Conservation (phyloP, 2,329 filamentous ascomycete genomes). For the Sarocladium brachiariae region DNA sequence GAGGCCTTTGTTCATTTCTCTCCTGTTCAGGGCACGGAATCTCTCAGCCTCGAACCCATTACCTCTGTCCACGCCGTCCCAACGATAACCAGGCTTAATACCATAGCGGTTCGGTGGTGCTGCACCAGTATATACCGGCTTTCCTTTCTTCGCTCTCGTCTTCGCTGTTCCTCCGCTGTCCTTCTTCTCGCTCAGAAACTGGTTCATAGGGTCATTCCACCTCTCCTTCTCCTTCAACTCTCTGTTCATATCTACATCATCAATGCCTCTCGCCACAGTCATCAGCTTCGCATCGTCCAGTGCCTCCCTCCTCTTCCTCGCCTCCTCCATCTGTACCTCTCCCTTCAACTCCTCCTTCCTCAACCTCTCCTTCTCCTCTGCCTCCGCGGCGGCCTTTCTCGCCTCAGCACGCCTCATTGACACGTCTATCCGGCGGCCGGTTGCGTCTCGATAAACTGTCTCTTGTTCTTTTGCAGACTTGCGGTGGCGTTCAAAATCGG, state of each 20-base stretch:
- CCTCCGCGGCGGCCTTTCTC: slow-evolving; percentile 55
- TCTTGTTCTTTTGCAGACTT: slow-evolving; percentile 54
- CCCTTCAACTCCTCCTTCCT: slow-evolving; percentile 69
- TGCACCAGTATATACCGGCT: slow-evolving; percentile 68
- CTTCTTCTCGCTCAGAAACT: slow-evolving; percentile 58
- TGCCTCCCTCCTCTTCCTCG: slow-evolving; percentile 55
- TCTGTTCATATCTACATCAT: slow-evolving; percentile 80
- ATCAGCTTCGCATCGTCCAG: slow-evolving; percentile 78
- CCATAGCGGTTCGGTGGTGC: slow-evolving; percentile 89
- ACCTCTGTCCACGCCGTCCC: slow-evolving; percentile 92
- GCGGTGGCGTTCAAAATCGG: slow-evolving; percentile 37
- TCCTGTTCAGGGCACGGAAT: slow-evolving; percentile 79
- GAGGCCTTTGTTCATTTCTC: slow-evolving; percentile 68
- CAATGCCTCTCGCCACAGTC: slow-evolving; percentile 69
- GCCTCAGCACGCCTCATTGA: slow-evolving; percentile 85
- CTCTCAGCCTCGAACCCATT: slow-evolving; percentile 92
- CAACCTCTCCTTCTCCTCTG: slow-evolving; percentile 63
- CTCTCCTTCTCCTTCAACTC: slow-evolving; percentile 69
- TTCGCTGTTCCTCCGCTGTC: not conserved
- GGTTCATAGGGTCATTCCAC: slow-evolving; percentile 92
- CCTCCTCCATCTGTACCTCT: slow-evolving; percentile 72
- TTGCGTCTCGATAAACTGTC: slow-evolving; percentile 93
- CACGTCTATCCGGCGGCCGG: slow-evolving; percentile 87
- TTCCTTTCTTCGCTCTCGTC: slow-evolving; percentile 23
- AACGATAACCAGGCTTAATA: slow-evolving; percentile 84